Base-by-base conservation (phyloP, 129 eudicot species). In the Helichrysum umbraculigerum region DNA sequence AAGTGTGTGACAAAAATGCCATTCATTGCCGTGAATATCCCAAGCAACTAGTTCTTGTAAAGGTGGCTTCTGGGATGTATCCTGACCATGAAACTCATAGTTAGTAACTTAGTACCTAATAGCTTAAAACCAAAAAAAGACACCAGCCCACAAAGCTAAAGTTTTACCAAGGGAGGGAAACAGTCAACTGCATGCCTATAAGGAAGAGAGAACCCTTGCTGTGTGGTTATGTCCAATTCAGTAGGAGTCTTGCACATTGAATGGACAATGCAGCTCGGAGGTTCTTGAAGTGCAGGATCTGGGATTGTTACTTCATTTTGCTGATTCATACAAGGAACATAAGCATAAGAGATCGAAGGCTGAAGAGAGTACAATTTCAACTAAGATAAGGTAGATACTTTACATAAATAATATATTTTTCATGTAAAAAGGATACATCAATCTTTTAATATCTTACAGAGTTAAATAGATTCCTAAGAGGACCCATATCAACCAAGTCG, bases 1-100 rank as follows among this genome's bases (percentile, higher is more conserved):
- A 77, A 93, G 91, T 54, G 88, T 93, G 83, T 93, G 98, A 71
- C 97, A 89, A 76, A 93, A 93, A 78, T 84, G 96, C 98, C 97
- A 93, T 73, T 93, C 96, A 67, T 78, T 87, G 79, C 90, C 83
- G 59, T 90, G 98, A 63, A 90, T 92, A 85, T 93, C 98, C 34
- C 79, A 83, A 34, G 98, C 93, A 72, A 90, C 96, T 79, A 93
- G 77, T 84, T 93, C 98, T 61, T 93, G 97, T 92, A 89, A 87
- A 25, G 98, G 97, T 72, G 96, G 97, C 74, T 90, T 97, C 50
- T 87, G 93, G 66, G 97, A 88, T 91, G 87, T 90, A 68, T 93
- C 98, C 98, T 93, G 89, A 71, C 29, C 47, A 81, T 58, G 54
- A 68, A 76, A 79, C 25, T 32, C 57, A 64, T 39, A 60, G 59